Base-by-base conservation (phyloP, 2,329 filamentous ascomycete genomes). In the Graphiopsis chlorocephala region DNA sequence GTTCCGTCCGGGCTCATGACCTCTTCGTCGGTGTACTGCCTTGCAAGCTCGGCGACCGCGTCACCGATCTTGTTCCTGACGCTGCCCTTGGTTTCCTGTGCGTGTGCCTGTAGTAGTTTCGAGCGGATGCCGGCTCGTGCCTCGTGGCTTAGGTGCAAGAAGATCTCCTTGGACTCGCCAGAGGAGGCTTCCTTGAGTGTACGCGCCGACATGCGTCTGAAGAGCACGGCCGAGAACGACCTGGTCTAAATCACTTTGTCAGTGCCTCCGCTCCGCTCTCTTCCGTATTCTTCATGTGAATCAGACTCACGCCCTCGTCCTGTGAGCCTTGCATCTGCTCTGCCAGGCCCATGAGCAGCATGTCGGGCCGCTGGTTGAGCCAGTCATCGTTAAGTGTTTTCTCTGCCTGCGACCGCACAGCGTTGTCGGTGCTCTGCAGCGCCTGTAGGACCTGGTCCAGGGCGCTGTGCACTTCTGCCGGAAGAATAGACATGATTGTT, bases 41-140 rank as follows among this genome's bases (percentile, higher is more conserved):
- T 88, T 52, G 94, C 95, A 66, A 99, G 85, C 79, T 99, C 95
- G 26, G 95, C 95, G 67, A 98, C 91, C n/a, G 94, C 93, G 79
- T 99, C 95, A 72, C 93, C 95, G 75, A 98, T 91, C 80, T 99
- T 99, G 81, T 97, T 95, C 73, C 95, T 86, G 55, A 97, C 91
- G 45, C 86, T 83, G 67, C 88, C 85, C 67, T 90, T 86, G 25
- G 86, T 82, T 80, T 98, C 95, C 67, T 82, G 83, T 65, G 87
- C 87, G 61, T 97, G 83, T 61, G 87, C 88, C 73, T 93, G 86
- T 48, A 98, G 85, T 65, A 98, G 83, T 78, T 94, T 97, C 73
- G 90, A 85, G 71, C 93, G 88, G 73, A 98, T 96, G 56, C 87
- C 89, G 58, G 87, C 82, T 69, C 90, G 89, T 76, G 95, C 89